Base-by-base conservation (phyloP, 2,329 filamentous ascomycete genomes). In the Coleophoma crateriformis region DNA sequence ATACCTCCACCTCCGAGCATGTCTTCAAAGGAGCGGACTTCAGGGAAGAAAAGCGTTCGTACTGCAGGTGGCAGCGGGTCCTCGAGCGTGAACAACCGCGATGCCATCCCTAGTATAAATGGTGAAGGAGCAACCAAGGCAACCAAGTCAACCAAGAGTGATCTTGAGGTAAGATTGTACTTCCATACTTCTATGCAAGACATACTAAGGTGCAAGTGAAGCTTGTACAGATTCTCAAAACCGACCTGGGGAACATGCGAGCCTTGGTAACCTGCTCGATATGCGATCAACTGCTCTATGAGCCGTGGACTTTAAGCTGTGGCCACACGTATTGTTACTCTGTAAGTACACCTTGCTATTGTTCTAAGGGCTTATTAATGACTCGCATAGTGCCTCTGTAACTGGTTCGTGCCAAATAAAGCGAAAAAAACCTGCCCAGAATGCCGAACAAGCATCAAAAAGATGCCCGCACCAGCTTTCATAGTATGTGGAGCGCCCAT, bases 281-380 rank as follows among this genome's bases (percentile, higher is more conserved):
- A 54, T 88, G 84, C 66, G 78, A 85, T 56, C 76, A 79, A 49
- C 75, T 84, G 45, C 74, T 87, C 45, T 87, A 86, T 66, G 83
- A 87, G 64, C 84, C 84, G 2, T 88, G 81, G 66, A 84, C 80
- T 15, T 74, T 87, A 47, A 73, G 73, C 7, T 88, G 84, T 59
- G 84, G 84, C 3, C 84, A 88, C 64, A 87, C 84, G 7, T 87
- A 85, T 66, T 88, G 84, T 68, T 88, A 88, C 62, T 80, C 77
- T 41, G 78, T 81, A 56, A 64, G 76, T 67, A 12, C 12, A 33
- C 17, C 14, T 20, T 27, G 20, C 37, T 43, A 39, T 4, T 37
- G 13, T 33, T 12, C 40, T 35, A 34, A 11, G 27, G 34, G 6
- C 17, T 41, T 19, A 40, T 55, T 63, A 50, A 65, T 45, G 35